Base-by-base conservation (phyloP, 73 alveolate species). In the Paramecium biaurelia region DNA sequence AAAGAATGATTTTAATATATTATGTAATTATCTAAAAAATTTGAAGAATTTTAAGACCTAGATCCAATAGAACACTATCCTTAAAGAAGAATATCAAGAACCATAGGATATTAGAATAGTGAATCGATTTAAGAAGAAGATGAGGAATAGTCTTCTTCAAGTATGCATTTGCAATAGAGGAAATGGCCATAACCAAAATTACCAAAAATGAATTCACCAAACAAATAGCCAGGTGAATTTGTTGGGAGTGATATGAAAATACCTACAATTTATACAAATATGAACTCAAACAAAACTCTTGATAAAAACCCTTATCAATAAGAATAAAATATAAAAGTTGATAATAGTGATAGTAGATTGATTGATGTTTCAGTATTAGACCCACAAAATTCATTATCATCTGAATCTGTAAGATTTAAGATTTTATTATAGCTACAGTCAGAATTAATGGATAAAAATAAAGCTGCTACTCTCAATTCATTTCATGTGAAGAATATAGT, bases 191-290 rank as follows among this genome's bases (percentile, higher is more conserved):
- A 15, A 20, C 37, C 32, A 21, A 38, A 18, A 21, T 4, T 4
- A 4, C 56, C 76, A 43, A 2, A n/a, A 1, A 18, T 24, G 47
- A 41, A 43, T 24, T 79, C 56, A 9, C 20, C 47, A 21, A 41
- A 43, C 32, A 8, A 43, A 30, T 21, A 79, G 53, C 90, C 90
- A 43, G 14, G 24, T 10, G 90, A 79, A 11, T 11, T 10, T 24
- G 20, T 11, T 43, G 90, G 90, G 45, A 79, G 90, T 79, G 90
- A 79, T 47, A 45, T 79, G 42, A 79, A 79, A 47, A 30, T 79
- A 24, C 90, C 90, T 1, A 79, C 90, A 79, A 43, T 79, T 7
- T 38, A 41, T 34, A 41, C 90, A 1, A 43, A 43, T 37, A 12
- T 24, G 41, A 43, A 41, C 21, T 79, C 90, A 5, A 79, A 79